Evolutionary conservation across 2,329 filamentous ascomycete genomes (phyloP), one percentile per base, ranked within the genome.

Genomic region (Fusarium denticulatum): DNA sequence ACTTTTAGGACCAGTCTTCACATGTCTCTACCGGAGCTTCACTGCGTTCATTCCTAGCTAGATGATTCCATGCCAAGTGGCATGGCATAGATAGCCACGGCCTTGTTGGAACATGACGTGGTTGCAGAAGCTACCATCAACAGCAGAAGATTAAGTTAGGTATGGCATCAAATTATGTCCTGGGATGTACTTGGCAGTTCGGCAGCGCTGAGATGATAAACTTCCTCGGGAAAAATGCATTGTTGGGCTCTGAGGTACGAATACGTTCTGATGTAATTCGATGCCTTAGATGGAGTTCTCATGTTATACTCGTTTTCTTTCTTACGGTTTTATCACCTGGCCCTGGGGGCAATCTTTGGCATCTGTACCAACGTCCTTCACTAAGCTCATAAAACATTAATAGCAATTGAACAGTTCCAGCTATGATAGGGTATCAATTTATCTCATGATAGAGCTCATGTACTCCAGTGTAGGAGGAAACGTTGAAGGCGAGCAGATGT

Each of bases 361-460:
- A 34, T 14, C 13, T 34, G 32, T 34, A 36, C 34, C 34, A 14
- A 15, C 8, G 5, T 28, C 18, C 10, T 20, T 15, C 11, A 10
- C 9, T 4, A 15, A 22, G 6, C 3, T 47, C 9, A 0, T 11
- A 16, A 13, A 20, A 15, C 3, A 22, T 4, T 0, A 16, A 30
- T 2, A 15, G 45, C 9, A 12, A 7, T 3, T n/a, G 8, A 16
- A 36, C 34, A 18, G 34, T 15, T 15, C 32, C 6, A 34, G 3
- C 13, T 7, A 15, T 34, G 5, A 7, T 8, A 9, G 15, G 16
- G 3, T 2, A 7, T 16, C 11, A 32, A 3, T 7, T 6, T 32
- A 4, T 3, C 7, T 18, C 15, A 14, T 10, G 20, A 20, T 24
- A 34, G 0, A 24, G 30, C 3, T 11, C 2, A 4, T 3, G 30